These are phyloP conservation scores for Pelargonium nanum DNA, from an alignment of 345 rosid species.

Conservation along the genomic window DNA sequence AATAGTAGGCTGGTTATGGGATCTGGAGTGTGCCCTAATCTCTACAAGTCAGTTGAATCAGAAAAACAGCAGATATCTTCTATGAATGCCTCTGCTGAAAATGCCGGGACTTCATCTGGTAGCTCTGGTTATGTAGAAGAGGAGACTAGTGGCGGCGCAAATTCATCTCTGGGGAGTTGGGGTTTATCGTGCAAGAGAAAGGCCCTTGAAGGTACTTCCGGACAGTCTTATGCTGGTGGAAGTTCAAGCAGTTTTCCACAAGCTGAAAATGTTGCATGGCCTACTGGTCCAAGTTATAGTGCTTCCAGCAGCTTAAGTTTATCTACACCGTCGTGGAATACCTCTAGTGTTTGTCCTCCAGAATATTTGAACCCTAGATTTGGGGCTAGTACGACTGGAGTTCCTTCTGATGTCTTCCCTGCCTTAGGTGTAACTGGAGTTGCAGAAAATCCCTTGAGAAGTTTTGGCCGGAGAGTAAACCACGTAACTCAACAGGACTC, in stretches of 20 bases:
- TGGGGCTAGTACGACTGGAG: conserved; percentile 43
- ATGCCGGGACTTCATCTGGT: conserved; percentile 46
- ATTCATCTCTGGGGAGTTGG: conserved; percentile 55
- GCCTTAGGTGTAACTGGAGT: conserved; percentile 26
- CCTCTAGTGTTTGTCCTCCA: conserved; percentile 27
- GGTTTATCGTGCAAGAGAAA: conserved; percentile 84
- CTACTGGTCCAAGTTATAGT: conserved; percentile 26
- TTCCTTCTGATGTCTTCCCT: conserved; percentile 33
- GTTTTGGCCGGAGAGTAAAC: conserved; percentile 36
- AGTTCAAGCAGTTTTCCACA: conserved; percentile 44
- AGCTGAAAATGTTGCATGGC: conserved; percentile 34
- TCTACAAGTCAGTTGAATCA: conserved; percentile 16
- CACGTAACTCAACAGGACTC: conserved; percentile 46
- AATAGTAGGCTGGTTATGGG: conserved; percentile 25
- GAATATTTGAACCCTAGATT: conserved; percentile 36
- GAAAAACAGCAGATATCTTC: conserved; percentile 24
- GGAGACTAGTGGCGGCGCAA: conserved; percentile 42
- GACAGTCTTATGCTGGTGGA: conserved; percentile 41
- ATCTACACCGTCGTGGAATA: conserved; percentile 37
- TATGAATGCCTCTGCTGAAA: conserved; percentile 19
- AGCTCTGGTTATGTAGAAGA: conserved; percentile 52
- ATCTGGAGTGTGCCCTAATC: conserved; percentile 17
- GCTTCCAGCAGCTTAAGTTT: conserved; percentile 53
- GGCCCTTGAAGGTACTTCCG: conserved; percentile 73
- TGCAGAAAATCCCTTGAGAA: conserved; percentile 26